Percentiles rank a stretch among this genome's conserved stretches.
Evolutionary conservation across 371 early-diverging fungal species (phyloP).

Genomic region (Caulochytrium protostelioides): DNA sequence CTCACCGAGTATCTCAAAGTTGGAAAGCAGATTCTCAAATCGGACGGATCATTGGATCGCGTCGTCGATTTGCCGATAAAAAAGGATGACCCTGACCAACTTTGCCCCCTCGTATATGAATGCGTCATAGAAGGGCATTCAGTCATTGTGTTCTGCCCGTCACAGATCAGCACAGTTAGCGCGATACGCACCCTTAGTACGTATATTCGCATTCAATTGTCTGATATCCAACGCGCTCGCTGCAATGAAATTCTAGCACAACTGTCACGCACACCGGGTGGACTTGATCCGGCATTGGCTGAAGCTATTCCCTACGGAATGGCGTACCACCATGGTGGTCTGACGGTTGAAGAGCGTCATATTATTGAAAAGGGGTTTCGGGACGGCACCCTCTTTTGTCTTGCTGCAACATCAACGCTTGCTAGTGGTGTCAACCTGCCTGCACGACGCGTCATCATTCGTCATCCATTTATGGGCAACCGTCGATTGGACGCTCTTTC

Average conservation of each 20-base stretch:
- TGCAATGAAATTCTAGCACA: slow-evolving; percentile 3
- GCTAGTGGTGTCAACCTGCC: slow-evolving; percentile 16
- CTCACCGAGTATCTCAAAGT: slow-evolving; percentile 8
- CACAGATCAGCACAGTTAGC: too few species aligned
- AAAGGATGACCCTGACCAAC: too few species aligned
- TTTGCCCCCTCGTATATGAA: slow-evolving; percentile 4
- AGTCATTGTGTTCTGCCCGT: slow-evolving; percentile 11
- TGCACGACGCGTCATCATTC: slow-evolving; percentile 14
- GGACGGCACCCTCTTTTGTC: slow-evolving; percentile 4
- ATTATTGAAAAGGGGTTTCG: slow-evolving; percentile 15
- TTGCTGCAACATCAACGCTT: slow-evolving; percentile 13
- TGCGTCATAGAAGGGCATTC: slow-evolving; percentile 2
- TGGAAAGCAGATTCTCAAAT: not conserved
- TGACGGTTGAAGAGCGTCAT: slow-evolving; percentile 14
- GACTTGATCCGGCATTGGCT: slow-evolving; percentile 7
- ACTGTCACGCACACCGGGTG: slow-evolving; percentile 9
- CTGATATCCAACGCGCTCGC: too few species aligned
- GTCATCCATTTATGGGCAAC: slow-evolving; percentile 1
- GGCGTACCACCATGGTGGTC: slow-evolving; percentile 14
- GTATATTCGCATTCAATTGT: too few species aligned
- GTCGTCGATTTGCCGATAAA: too few species aligned
- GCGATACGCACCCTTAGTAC: too few species aligned
- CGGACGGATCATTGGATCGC: too few species aligned
- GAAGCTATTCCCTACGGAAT: slow-evolving; percentile 4
- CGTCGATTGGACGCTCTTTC: slow-evolving; percentile 4